phyloP scores from a whole-genome alignment of 352 stramenopile species.

The Phytopythium chamaehyphon region DNA sequence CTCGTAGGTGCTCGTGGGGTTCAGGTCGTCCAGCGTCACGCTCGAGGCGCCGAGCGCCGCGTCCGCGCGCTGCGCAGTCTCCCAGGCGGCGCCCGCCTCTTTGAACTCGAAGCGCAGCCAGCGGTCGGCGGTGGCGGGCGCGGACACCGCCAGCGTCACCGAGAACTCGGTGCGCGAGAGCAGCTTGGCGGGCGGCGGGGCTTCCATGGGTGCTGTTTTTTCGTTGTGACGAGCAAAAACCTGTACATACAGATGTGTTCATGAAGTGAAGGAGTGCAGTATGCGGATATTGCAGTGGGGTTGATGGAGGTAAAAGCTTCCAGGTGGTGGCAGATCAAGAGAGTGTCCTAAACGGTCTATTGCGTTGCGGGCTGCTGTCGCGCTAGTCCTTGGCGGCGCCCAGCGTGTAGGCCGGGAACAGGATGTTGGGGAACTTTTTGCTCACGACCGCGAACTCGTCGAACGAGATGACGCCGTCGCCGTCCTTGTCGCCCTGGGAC shows the following conservation, averaged over 20 bases:
- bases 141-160: slow-evolving; percentile 59
- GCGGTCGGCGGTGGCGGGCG: slow-evolving; percentile 12
- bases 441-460: slow-evolving; percentile 95
- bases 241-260: background rate
- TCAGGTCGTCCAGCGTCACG: slow-evolving; percentile 79
- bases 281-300: no score
- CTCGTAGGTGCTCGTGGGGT: slow-evolving; percentile 86
- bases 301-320: no score
- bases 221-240: background rate
- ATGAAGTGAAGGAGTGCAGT: no score
- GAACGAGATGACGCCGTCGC: slow-evolving; percentile 96
- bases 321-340: no score
- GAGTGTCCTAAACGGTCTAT: no score
- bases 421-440: slow-evolving; percentile 97
- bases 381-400: slow-evolving; percentile 51
- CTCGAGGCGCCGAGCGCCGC: slow-evolving; percentile 30
- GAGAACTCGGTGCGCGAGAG: slow-evolving; percentile 80
- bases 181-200: slow-evolving; percentile 59
- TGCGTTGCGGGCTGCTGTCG: background rate
- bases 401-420: slow-evolving; percentile 87
- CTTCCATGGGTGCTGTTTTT: slow-evolving; percentile 1
- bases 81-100: slow-evolving; percentile 46
- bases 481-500: slow-evolving; percentile 94
- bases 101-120: slow-evolving; percentile 76
- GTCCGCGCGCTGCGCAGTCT: slow-evolving; percentile 34